These are phyloP conservation scores for Penicillium paxilli DNA, from an alignment of 495 filamentous ascomycete species.

Conservation along the genomic window DNA sequence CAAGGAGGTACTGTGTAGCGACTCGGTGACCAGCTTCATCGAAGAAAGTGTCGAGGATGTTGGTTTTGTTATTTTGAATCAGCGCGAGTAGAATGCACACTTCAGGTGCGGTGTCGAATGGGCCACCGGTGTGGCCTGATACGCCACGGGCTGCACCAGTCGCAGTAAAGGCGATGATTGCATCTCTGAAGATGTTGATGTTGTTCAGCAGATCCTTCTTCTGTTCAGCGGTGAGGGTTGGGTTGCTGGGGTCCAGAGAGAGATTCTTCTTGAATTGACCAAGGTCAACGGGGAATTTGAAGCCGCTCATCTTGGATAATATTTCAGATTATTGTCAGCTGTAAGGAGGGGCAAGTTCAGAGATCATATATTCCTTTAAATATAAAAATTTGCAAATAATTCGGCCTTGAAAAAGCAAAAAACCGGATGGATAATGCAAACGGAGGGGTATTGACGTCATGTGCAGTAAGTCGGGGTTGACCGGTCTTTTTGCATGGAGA, in stretches of 20 bases:
- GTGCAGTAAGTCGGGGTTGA: not conserved
- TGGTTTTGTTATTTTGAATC: conserved; percentile 33
- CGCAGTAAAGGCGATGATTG: conserved; percentile 40
- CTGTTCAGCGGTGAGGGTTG: conserved; percentile 31
- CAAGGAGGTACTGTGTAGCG: conserved; percentile 39
- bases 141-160: conserved; percentile 39
- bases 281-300: conserved; percentile 38
- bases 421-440: not conserved
- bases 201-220: conserved; percentile 37
- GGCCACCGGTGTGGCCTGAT: conserved; percentile 41
- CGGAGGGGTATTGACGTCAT: conserved; percentile 2
- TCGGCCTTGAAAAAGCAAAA: not conserved
- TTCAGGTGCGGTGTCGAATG: conserved; percentile 43
- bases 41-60: conserved; percentile 35
- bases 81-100: conserved; percentile 39
- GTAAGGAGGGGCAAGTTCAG: not conserved
- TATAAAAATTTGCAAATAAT: not conserved
- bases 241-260: conserved; percentile 33
- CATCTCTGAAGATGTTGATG: conserved; percentile 42
- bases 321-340: not conserved
- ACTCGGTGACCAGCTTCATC: conserved; percentile 43
- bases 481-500: not conserved
- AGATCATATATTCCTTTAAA: not conserved
- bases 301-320: not conserved
- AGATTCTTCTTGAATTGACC: conserved; percentile 38